phyloP scores from a whole-genome alignment of 2,329 filamentous ascomycete species.

The Zasmidium citrigriseum region DNA sequence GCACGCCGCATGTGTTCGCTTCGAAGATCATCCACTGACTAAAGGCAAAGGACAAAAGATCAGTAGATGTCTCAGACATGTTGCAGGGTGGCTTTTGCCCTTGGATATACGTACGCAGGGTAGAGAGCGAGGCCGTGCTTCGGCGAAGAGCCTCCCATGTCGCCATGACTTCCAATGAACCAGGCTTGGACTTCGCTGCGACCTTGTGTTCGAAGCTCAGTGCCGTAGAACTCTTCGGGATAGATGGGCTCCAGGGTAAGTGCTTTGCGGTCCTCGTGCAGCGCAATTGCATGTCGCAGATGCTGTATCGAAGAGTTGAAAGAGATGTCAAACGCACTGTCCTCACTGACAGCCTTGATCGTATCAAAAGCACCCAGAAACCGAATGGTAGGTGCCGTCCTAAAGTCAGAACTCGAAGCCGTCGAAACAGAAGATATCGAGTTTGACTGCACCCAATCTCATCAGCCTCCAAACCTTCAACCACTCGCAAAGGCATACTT shows the following conservation, averaged over 20 bases:
- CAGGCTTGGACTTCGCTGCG: conserved; percentile 40
- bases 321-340: conserved; percentile 32
- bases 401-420: conserved; percentile 12
- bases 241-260: conserved; percentile 32
- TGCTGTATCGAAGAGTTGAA: conserved; percentile 39
- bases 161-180: conserved; percentile 43
- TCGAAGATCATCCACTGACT: conserved; percentile 48
- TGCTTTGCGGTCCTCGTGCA: conserved; percentile 40
- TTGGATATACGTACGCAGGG: no score
- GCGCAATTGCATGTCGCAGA: conserved; percentile 41
- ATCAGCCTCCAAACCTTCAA: not conserved
- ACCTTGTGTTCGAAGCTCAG: conserved; percentile 14
- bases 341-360: conserved; percentile 33
- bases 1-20: conserved; percentile 11
- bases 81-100: no score
- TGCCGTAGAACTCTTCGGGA: conserved; percentile 20
- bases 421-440: conserved; percentile 17
- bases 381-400: conserved; percentile 36
- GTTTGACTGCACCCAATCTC: not conserved
- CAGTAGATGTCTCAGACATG: no score
- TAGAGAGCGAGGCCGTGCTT: conserved; percentile 44
- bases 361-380: conserved; percentile 44
- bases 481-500: not conserved
- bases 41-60: no score
- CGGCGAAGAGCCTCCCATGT: conserved; percentile 40